A percentile compares a stretch with the other conserved stretches of the same genome.
phyloP scores from a whole-genome alignment of 106 monocot genomes.

The Allium fistulosum region DNA sequence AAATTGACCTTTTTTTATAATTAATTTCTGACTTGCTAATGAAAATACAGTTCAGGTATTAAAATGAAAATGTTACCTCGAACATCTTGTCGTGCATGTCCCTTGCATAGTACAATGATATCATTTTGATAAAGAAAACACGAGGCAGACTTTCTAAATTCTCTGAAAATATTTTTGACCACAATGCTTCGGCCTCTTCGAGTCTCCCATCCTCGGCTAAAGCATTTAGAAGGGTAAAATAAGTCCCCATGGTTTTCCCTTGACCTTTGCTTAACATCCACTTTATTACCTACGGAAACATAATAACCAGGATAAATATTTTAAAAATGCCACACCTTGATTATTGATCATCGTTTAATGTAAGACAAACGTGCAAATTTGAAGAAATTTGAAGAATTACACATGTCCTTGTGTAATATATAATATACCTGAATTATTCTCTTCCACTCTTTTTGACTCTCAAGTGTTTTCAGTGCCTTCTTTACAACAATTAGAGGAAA shows the following conservation, averaged over 20 bases:
- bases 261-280: slow-evolving; percentile 99
- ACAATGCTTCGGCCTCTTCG: slow-evolving; percentile 89
- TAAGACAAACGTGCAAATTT: background rate
- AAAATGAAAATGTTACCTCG: slow-evolving; percentile 41
- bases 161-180: slow-evolving; percentile 65
- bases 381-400: too few relatives aligned
- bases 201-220: slow-evolving; percentile 85
- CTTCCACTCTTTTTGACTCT: slow-evolving; percentile 87
- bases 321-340: too few relatives aligned
- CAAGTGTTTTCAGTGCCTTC: slow-evolving; percentile 88
- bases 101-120: slow-evolving; percentile 52
- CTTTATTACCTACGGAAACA: slow-evolving; percentile 56
- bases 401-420: too few relatives aligned
- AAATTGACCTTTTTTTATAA: too few relatives aligned
- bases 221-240: slow-evolving; percentile 80
- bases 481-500: slow-evolving; percentile 93
- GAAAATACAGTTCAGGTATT: background rate
- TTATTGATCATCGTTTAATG: background rate
- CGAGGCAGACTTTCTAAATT: slow-evolving; percentile 85
- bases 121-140: slow-evolving; percentile 82
- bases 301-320: background rate
- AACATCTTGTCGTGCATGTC: slow-evolving; percentile 86
- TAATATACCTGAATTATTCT: slow-evolving; percentile 80
- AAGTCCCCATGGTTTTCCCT: slow-evolving; percentile 93
- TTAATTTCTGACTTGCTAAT: too few relatives aligned